Percentiles rank a stretch among this genome's conserved stretches.
Conservation (phyloP, 2,329 filamentous ascomycete genomes). For the Teratosphaeria pseudoeucalypti region DNA sequence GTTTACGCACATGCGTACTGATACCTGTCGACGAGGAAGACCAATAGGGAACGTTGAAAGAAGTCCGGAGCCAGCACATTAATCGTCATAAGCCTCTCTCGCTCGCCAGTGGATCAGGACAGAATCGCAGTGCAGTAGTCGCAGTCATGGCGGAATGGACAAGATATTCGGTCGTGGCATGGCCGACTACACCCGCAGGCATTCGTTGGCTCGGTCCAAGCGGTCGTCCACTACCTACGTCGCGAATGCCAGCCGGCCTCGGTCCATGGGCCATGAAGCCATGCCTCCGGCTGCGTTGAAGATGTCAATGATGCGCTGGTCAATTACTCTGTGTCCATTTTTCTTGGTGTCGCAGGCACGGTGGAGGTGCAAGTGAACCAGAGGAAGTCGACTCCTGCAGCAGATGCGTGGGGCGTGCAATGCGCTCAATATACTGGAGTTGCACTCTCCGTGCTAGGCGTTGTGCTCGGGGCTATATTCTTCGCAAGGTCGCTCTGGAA, state of each 20-base stretch:
- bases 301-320: constrained; percentile 49
- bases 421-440: constrained; percentile 31
- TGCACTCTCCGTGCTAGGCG: constrained; percentile 15
- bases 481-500: constrained; percentile 10
- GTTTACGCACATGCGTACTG: neutral
- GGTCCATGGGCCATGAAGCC: neutral
- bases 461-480: constrained; percentile 14
- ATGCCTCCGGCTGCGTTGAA: neutral
- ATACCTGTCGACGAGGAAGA: neutral
- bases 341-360: constrained; percentile 54
- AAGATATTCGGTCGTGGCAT: neutral
- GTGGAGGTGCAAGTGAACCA: constrained; percentile 42
- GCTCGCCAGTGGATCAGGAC: neutral
- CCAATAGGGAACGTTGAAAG: neutral
- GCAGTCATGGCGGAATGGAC: neutral
- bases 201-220: neutral
- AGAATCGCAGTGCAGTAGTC: neutral
- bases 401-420: constrained; percentile 28
- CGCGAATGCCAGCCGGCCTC: neutral
- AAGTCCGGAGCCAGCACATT: neutral
- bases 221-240: neutral
- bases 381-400: constrained; percentile 21
- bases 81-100: neutral
- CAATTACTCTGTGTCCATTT: constrained; percentile 57
- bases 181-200: neutral